Percentiles rank a stretch among this genome's conserved stretches.
Conservation (phyloP, 2,329 filamentous ascomycete genomes). For the Aspergillus calidoustus region DNA sequence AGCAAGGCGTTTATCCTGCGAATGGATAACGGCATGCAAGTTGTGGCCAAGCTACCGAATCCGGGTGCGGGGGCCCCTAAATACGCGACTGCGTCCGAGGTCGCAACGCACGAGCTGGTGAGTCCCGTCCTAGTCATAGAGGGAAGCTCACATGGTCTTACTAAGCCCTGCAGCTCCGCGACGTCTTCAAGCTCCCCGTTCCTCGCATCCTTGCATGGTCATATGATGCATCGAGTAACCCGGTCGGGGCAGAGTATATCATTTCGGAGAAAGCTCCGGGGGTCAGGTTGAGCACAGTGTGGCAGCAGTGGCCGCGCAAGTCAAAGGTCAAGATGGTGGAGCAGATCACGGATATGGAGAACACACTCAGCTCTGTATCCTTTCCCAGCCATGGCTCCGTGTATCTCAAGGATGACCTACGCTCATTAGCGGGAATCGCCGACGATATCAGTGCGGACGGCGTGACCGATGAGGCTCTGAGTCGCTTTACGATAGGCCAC, state of each 20-base stretch:
- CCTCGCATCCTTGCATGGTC: not conserved
- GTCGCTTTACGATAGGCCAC: constrained; percentile 30
- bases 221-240: constrained; percentile 2
- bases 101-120: constrained; percentile 18
- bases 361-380: constrained; percentile 26
- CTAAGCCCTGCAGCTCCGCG: constrained; percentile 26
- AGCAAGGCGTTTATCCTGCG: constrained; percentile 22
- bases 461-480: constrained; percentile 5
- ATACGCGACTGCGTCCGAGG: not conserved
- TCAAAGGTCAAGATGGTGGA: constrained; percentile 30
- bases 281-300: constrained; percentile 28
- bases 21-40: not conserved
- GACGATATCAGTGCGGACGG: constrained; percentile 15
- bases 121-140: not conserved
- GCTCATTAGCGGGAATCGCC: constrained; percentile 18
- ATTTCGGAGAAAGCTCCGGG: not conserved
- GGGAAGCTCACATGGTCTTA: not conserved
- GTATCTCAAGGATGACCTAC: constrained; percentile 32
- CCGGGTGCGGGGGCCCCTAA: not conserved
- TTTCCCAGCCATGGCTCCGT: constrained; percentile 34
- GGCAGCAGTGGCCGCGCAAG: constrained; percentile 32
- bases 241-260: not conserved
- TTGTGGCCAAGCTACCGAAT: not conserved
- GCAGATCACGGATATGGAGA: constrained; percentile 34
- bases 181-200: constrained; percentile 10